Percentiles rank a stretch among this genome's conserved stretches.
phyloP scores from a whole-genome alignment of 2,329 filamentous ascomycete genomes.

The Talaromyces pinophilus region DNA sequence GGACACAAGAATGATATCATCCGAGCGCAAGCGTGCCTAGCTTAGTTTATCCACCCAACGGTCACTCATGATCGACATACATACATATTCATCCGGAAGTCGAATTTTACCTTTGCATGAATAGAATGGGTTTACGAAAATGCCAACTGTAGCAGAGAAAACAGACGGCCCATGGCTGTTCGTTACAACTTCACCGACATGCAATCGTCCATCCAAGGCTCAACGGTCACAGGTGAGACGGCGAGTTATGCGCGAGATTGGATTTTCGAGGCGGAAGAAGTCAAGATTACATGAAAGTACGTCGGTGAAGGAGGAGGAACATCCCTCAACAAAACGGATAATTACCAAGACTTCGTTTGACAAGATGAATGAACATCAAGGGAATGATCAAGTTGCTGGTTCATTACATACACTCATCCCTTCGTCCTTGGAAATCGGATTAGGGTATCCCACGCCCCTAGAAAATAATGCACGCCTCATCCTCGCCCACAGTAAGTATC shows the following conservation, averaged over 20 bases:
- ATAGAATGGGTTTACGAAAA: too few relatives aligned
- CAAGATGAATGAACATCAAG: not conserved
- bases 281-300: not conserved
- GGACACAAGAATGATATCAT: not conserved
- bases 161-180: not conserved
- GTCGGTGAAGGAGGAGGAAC: not conserved
- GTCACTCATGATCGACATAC: too few relatives aligned
- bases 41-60: not conserved
- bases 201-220: not conserved
- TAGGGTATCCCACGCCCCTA: not conserved
- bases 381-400: not conserved
- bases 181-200: not conserved
- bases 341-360: not conserved
- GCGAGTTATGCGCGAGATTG: not conserved
- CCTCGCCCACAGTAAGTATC: not conserved
- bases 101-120: too few relatives aligned
- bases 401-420: not conserved
- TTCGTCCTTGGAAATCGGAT: not conserved
- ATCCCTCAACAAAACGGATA: not conserved
- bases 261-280: not conserved
- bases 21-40: not conserved
- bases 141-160: not conserved
- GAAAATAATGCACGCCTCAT: not conserved
- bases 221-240: not conserved
- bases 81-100: too few relatives aligned